Conservation (phyloP, 257 asterid genomes). For the Verbascum thapsus region DNA sequence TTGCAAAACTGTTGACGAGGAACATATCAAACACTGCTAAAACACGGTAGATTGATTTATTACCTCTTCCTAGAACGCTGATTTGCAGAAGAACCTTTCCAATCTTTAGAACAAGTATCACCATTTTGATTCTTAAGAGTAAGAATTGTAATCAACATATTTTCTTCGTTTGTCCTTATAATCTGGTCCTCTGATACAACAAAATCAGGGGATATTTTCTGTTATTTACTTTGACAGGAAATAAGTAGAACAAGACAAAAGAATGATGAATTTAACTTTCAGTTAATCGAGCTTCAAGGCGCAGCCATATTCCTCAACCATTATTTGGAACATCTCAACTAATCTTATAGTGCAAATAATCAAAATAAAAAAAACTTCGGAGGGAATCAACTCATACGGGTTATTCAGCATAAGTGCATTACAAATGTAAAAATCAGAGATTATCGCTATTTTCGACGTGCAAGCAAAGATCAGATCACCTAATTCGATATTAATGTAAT, state of each 20-base stretch:
- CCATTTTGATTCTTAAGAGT: conserved; percentile 67
- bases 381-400: too few relatives aligned
- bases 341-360: too few relatives aligned
- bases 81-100: conserved; percentile 43
- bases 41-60: conserved; percentile 16
- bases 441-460: background rate
- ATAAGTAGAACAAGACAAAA: conserved; percentile 19
- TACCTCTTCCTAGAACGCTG: conserved; percentile 73
- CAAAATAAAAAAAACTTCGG: too few relatives aligned
- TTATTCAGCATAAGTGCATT: too few relatives aligned
- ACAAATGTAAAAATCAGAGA: too few relatives aligned
- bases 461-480: conserved; percentile 3
- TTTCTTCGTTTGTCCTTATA: conserved; percentile 72
- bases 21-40: conserved; percentile 8
- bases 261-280: background rate
- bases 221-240: conserved; percentile 26
- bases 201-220: conserved; percentile 22
- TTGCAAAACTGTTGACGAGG: background rate
- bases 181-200: conserved; percentile 58
- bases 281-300: conserved; percentile 17
- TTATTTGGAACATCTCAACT: background rate
- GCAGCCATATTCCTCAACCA: background rate
- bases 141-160: conserved; percentile 77
- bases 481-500: background rate
- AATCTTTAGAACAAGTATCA: conserved; percentile 54